Percentiles rank a stretch among this genome's conserved stretches.
These are phyloP conservation scores for Vanderwaltozyma yarrowii DNA, from an alignment of 805 yeast species.

Conservation along the genomic window DNA sequence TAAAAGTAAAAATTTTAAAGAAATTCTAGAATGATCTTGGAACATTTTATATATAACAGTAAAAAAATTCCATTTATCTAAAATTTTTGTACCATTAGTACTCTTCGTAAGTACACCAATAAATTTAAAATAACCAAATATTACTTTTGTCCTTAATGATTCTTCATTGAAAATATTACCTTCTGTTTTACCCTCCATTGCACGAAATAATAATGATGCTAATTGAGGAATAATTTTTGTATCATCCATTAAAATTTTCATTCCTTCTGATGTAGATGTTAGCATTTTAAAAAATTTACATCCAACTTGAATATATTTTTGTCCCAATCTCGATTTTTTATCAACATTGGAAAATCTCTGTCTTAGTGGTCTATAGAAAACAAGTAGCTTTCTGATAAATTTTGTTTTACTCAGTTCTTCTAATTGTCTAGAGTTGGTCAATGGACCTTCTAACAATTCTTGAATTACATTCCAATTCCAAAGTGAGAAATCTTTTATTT, in stretches of 20 bases:
- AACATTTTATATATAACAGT: slow-evolving; percentile 68
- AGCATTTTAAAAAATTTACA: slow-evolving; percentile 62
- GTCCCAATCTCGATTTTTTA: slow-evolving; percentile 38
- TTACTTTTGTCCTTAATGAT: slow-evolving; percentile 52
- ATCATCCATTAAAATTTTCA: slow-evolving; percentile 53
- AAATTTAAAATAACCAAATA: slow-evolving; percentile 68
- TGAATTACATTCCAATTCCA: slow-evolving; percentile 83
- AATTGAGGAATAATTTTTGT: slow-evolving; percentile 72
- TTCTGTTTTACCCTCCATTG: slow-evolving; percentile 28
- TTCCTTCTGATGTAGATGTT: slow-evolving; percentile 54
- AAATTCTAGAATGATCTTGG: slow-evolving; percentile 40
- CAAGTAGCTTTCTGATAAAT: slow-evolving; percentile 70
- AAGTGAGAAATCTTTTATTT: slow-evolving; percentile 64
- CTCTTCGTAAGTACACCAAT: slow-evolving; percentile 61
- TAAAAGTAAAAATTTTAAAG: slow-evolving; percentile 42
- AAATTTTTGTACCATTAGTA: slow-evolving; percentile 51
- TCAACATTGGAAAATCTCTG: slow-evolving; percentile 56
- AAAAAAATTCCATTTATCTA: slow-evolving; percentile 79
- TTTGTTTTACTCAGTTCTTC: slow-evolving; percentile 77
- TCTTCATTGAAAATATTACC: slow-evolving; percentile 64
- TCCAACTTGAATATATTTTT: slow-evolving; percentile 59
- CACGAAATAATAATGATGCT: slow-evolving; percentile 63
- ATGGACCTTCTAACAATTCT: slow-evolving; percentile 73
- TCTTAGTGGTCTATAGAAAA: slow-evolving; percentile 88
- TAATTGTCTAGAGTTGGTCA: slow-evolving; percentile 57